A percentile compares a stretch with the other conserved stretches of the same genome.
phyloP scores from a whole-genome alignment of 108 stramenopile genomes.

The Fragilariopsis cylindrus region DNA sequence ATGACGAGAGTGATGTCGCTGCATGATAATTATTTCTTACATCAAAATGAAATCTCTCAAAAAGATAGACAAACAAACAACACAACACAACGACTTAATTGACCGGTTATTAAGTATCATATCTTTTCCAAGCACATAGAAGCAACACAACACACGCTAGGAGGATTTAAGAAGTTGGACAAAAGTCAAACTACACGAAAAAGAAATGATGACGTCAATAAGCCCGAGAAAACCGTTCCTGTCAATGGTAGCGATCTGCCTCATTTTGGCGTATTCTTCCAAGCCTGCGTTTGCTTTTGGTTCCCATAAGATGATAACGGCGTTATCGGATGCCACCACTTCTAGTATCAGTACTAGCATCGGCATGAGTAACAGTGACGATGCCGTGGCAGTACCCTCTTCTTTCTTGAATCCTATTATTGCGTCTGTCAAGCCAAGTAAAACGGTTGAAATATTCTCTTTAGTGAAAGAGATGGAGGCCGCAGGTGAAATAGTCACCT shows the following conservation, averaged over 20 bases:
- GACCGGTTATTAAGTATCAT: too few relatives aligned
- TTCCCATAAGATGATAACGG: background rate
- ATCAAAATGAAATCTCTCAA: too few relatives aligned
- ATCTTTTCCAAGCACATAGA: too few relatives aligned
- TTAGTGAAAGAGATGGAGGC: conserved; percentile 85
- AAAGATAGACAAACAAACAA: too few relatives aligned
- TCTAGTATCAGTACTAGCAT: background rate
- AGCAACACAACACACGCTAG: too few relatives aligned
- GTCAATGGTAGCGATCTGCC: background rate
- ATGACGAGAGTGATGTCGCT: too few relatives aligned
- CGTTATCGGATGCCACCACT: background rate
- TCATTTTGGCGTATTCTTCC: background rate
- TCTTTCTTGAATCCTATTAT: conserved; percentile 61
- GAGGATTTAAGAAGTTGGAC: too few relatives aligned
- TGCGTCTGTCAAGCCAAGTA: conserved; percentile 64
- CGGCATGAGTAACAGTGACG: background rate
- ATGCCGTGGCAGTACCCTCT: background rate
- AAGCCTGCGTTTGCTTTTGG: conserved; percentile 1
- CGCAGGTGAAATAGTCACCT: conserved; percentile 80
- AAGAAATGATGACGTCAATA: too few relatives aligned
- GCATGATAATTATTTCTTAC: too few relatives aligned
- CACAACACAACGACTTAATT: too few relatives aligned
- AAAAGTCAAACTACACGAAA: too few relatives aligned
- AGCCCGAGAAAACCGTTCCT: too few relatives aligned
- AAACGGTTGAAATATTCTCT: conserved; percentile 84